Evolutionary conservation across 78 protist genomes (phyloP), one percentile per base, ranked within the genome.

Genomic region (Dictyostelium capitatum): DNA sequence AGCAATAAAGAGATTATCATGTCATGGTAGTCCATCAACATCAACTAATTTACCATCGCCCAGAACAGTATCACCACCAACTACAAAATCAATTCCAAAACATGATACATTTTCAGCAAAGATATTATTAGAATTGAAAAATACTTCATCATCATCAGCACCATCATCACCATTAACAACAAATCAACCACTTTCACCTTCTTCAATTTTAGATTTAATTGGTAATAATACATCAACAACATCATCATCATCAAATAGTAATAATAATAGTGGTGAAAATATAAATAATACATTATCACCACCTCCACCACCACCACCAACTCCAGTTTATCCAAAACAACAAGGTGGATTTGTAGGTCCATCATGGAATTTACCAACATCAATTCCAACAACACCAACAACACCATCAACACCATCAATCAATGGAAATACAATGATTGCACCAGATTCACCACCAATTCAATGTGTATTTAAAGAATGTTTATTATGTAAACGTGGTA

Each of bases 41-140:
- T n/a, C 77, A 6, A n/a, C 80, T 9, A 32, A 9, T 17, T 20
- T n/a, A 41, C 19, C 80, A 20, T 41, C 80, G 20, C 41, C 80
- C n/a, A 47, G 48, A 20, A 74, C 51, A 20, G 43, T 46, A 6
- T 74, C 80, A 74, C 80, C 80, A 46, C 48, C 51, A 64, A 28
- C 73, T 14, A 5, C 30, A 64, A 23, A 28, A 12, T 6, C 23
- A 74, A 15, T 47, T 28, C 56, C 81, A 23, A 67, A 48, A 2
- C 78, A 85, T 51, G 92, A 85, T 77, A 70, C 81, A 23, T 47
- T 83, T 28, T 83, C 91, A 11, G 77, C 77, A 6, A 79, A 85
- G 15, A 85, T 85, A 37, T 53, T 85, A n/a, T 70, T 85, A 6
- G 92, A 80, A 11, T 77, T 85, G 92, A 85, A 77, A 69, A 85